These are phyloP conservation scores for Nadsonia commutata DNA, from an alignment of 1,139 yeast species.

Conservation along the genomic window DNA sequence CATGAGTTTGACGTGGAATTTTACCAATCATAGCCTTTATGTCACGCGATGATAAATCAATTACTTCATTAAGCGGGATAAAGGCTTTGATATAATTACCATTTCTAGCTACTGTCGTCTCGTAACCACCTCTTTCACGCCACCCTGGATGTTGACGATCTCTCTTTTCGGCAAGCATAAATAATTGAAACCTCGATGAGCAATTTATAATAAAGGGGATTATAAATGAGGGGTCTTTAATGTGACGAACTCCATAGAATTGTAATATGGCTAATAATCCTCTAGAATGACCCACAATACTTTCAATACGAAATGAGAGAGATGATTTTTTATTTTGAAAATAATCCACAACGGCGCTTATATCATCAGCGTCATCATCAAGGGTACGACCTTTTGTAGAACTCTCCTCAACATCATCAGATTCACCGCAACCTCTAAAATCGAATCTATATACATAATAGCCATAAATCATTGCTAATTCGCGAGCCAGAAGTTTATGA, in stretches of 20 bases:
- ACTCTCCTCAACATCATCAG: slow-evolving; percentile 32
- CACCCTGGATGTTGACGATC: slow-evolving; percentile 1
- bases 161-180: slow-evolving; percentile 2
- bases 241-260: slow-evolving; percentile 23
- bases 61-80: not conserved
- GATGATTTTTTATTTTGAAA: slow-evolving; percentile 20
- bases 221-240: not conserved
- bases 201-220: not conserved
- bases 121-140: slow-evolving; percentile 4
- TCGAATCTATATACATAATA: slow-evolving; percentile 59
- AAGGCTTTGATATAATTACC: slow-evolving; percentile 2
- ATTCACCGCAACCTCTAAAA: slow-evolving; percentile 74
- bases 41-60: slow-evolving; percentile 1
- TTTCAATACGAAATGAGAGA: slow-evolving; percentile 23
- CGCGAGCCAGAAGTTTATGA: slow-evolving; percentile 47
- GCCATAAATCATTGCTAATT: slow-evolving; percentile 45
- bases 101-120: slow-evolving; percentile 2
- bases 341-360: slow-evolving; percentile 31
- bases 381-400: slow-evolving; percentile 37
- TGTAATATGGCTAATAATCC: slow-evolving; percentile 63
- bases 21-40: not conserved
- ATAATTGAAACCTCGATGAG: not conserved
- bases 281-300: slow-evolving; percentile 62
- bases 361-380: slow-evolving; percentile 52
- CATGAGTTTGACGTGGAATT: slow-evolving; percentile 26